These are phyloP conservation scores for Gracilaria vermiculophylla DNA, from an alignment of 23 red algal genomes.

Conservation along the genomic window DNA sequence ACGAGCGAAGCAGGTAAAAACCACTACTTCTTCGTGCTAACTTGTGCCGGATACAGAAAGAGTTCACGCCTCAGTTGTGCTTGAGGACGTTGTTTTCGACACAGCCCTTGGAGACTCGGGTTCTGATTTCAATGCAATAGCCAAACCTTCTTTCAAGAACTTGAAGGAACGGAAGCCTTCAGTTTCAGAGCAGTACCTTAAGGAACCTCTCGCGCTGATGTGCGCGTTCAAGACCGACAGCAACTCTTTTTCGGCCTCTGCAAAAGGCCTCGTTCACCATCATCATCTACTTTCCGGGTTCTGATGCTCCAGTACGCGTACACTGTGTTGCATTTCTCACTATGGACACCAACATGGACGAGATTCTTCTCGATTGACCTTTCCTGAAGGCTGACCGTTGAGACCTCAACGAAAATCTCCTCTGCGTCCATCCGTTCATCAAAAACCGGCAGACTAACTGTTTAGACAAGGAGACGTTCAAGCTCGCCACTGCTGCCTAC, in stretches of 20 bases:
- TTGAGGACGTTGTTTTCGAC: neutral
- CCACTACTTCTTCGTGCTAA: neutral
- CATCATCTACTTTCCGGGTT: constrained; percentile 16
- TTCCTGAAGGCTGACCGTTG: constrained; percentile 22
- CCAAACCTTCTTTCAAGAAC: neutral
- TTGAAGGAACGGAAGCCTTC: too few species aligned
- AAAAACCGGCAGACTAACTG: neutral
- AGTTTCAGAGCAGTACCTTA: too few species aligned
- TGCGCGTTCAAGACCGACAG: neutral
- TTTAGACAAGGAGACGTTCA: neutral
- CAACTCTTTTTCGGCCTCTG: neutral
- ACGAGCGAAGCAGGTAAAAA: neutral
- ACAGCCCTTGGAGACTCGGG: constrained; percentile 13
- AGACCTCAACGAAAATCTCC: neutral
- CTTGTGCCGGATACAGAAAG: neutral
- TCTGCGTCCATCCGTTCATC: neutral
- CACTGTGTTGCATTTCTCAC: neutral
- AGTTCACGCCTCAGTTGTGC: neutral
- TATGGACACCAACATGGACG: constrained; percentile 8
- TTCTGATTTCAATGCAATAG: neutral
- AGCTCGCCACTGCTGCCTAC: neutral
- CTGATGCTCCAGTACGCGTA: neutral
- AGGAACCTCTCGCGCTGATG: neutral
- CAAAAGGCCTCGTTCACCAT: neutral
- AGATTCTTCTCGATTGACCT: constrained; percentile 20